A percentile compares a stretch with the other conserved stretches of the same genome.
Evolutionary conservation across 2,329 filamentous ascomycete species (phyloP).

Genomic region (Phyllosticta capitalensis): DNA sequence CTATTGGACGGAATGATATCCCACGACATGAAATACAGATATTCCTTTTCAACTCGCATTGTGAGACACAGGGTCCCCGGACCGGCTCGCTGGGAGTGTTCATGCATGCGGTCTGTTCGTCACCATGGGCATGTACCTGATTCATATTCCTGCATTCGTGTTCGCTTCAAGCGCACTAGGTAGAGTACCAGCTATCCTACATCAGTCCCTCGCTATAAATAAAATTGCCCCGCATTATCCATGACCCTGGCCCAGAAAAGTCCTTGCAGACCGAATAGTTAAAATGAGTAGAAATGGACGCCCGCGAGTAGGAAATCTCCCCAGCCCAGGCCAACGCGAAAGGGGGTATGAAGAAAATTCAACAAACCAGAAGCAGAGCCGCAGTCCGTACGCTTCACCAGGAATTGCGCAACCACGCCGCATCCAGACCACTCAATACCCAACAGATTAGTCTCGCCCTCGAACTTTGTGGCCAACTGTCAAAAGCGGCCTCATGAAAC

Average conservation of each 20-base stretch:
- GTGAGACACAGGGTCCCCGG: neutral
- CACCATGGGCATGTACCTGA: neutral
- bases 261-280: neutral
- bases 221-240: neutral
- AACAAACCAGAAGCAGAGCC: neutral
- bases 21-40: neutral
- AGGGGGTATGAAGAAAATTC: neutral
- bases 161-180: neutral
- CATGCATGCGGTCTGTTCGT: neutral
- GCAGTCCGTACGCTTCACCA: neutral
- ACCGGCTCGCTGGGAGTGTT: neutral
- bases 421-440: neutral
- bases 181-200: neutral
- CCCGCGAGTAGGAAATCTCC: neutral
- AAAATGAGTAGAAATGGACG: neutral
- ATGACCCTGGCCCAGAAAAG: neutral
- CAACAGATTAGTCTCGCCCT: neutral
- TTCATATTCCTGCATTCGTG: neutral
- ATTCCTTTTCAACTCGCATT: neutral
- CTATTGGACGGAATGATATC: neutral
- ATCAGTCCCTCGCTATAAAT: neutral
- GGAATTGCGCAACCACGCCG: neutral
- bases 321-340: neutral
- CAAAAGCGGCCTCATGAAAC: neutral
- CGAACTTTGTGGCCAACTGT: neutral